Base-by-base conservation (phyloP, 495 filamentous ascomycete genomes). In the Thozetella sp. region DNA sequence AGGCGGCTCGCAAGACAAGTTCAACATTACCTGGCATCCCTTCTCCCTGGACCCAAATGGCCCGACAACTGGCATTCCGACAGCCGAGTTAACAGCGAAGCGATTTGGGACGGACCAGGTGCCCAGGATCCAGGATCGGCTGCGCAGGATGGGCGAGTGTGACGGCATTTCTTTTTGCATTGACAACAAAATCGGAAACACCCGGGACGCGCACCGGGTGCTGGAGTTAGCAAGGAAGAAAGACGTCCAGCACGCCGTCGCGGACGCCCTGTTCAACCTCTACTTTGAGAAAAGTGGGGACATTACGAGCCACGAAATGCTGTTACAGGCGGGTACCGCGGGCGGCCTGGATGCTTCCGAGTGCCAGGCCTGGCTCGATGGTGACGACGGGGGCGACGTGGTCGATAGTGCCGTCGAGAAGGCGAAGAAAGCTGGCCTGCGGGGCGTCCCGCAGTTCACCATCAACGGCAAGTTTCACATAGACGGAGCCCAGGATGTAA, bases 231-330 rank as follows among this genome's bases (percentile, higher is more conserved):
- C 77, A 40, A 83, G 84, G 61, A 74, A 75, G 13, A 58, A 72
- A 24, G 72, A 70, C 1, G 59, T 85, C 25, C 85, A 90, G 67
- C 87, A 80, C 0, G 72, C 77, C n/a, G 81, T 92, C 25, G 83
- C 90, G 9, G 84, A 87, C 64, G 77, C 85, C 55, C 67, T 93
- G 20, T 91, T 93, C 69, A 72, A 69, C 15, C 80, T 79, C 2
- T 92, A 93, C 63, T 93, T 93, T 59, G 89, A 93, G 72, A 80
- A 87, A 9, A 86, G 88, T 67, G 78, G 82, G 67, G 91, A 93
- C 64, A 90, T 93, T 56, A 93, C 89, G 0, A 80, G 81, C 63
- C 73, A 74, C 45, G 79, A 75, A 10, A 78, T 86, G 10, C 70
- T 93, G 64, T 54, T 77, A 4, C 74, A 79, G 25, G 83, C 86